Conservation (phyloP, 352 stramenopile genomes). For the Phytophthora multivora region DNA sequence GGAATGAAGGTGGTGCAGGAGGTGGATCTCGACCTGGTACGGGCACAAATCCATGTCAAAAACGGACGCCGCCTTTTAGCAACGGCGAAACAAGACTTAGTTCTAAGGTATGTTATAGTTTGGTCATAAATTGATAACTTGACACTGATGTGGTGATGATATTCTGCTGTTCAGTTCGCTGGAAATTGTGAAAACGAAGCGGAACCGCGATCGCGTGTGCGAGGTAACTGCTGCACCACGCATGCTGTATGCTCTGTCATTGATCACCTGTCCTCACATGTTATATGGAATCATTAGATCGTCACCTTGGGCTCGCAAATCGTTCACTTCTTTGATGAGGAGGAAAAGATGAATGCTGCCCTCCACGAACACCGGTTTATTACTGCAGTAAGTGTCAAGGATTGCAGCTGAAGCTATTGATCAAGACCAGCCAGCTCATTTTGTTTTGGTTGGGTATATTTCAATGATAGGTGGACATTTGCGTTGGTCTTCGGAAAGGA, state of each 20-base stretch:
- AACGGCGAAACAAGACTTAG: conserved; percentile 73
- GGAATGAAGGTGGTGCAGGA: conserved; percentile 90
- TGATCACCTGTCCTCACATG: background rate
- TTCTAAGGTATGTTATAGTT: conserved; percentile 51
- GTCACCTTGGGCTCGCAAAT: conserved; percentile 54
- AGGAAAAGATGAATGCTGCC: conserved; percentile 76
- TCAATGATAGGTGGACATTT: conserved; percentile 68
- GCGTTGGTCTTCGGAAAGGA: conserved; percentile 57
- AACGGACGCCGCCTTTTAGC: conserved; percentile 77
- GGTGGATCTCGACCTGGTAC: conserved; percentile 83
- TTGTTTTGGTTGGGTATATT: background rate
- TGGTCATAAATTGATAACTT: background rate
- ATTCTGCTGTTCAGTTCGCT: conserved; percentile 51
- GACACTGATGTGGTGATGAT: background rate
- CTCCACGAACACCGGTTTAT: conserved; percentile 70
- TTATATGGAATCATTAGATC: conserved; percentile 22
- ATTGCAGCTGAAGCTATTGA: too few relatives aligned
- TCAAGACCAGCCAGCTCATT: too few relatives aligned
- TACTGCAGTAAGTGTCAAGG: conserved; percentile 48
- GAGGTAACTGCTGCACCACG: conserved; percentile 44
- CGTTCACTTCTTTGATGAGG: conserved; percentile 77
- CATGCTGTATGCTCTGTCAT: background rate
- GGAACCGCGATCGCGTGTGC: conserved; percentile 78
- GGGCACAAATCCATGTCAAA: conserved; percentile 88
- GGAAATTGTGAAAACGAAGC: conserved; percentile 84